These are phyloP conservation scores for Plectranthus barbatus DNA, from an alignment of 257 asterid genomes.

Conservation along the genomic window DNA sequence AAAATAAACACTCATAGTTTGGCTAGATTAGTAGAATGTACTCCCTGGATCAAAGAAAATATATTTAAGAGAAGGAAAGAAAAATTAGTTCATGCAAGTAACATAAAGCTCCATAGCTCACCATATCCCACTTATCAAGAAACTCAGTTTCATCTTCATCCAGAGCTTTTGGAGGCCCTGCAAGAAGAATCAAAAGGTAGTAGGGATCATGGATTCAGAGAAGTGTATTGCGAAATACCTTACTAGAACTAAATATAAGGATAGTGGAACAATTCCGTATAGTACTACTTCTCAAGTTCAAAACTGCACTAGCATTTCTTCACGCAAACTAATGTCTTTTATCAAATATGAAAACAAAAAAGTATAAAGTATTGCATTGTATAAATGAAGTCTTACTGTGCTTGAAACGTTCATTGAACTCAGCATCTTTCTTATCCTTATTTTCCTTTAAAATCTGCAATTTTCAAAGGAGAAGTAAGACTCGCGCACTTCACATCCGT, in stretches of 20 bases:
- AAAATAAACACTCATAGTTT: neutral
- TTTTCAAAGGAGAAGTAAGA: neutral
- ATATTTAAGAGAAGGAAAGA: neutral
- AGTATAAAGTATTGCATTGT: neutral
- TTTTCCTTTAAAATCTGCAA: constrained; percentile 75
- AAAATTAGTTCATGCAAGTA: constrained; percentile 4
- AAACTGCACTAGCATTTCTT: neutral
- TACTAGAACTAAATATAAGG: too few species aligned
- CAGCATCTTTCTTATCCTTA: constrained; percentile 89
- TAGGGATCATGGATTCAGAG: neutral
- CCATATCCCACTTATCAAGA: constrained; percentile 73
- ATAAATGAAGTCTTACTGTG: constrained; percentile 51
- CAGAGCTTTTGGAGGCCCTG: constrained; percentile 96
- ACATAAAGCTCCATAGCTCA: constrained; percentile 18
- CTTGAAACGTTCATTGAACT: constrained; percentile 90
- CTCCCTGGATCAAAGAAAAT: too few species aligned
- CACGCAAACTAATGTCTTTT: neutral
- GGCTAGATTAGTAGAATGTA: neutral
- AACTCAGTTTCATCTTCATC: constrained; percentile 97
- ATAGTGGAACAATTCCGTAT: too few species aligned
- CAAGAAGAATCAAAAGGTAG: constrained; percentile 4
- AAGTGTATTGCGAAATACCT: neutral
- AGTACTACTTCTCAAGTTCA: neutral
- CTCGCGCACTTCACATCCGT: neutral
- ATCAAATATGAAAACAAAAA: neutral